These are phyloP conservation scores for Baorangia bicolor DNA, from an alignment of 768 basidiomycete genomes.

Conservation along the genomic window DNA sequence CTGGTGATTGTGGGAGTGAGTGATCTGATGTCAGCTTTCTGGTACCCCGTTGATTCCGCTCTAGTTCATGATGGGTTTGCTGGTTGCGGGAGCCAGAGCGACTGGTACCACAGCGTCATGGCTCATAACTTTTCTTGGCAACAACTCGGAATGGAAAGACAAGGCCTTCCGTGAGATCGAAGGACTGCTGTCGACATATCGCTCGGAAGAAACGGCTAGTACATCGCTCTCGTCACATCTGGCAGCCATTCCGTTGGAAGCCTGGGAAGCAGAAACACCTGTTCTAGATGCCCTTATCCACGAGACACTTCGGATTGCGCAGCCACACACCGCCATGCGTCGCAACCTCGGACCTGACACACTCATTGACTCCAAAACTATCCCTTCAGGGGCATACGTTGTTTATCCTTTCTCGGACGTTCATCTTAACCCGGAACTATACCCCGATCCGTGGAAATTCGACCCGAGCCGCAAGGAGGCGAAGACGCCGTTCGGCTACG, in stretches of 20 bases:
- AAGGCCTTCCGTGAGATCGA: slow-evolving; percentile 63
- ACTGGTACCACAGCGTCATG: slow-evolving; percentile 81
- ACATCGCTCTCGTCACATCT: slow-evolving; percentile 45
- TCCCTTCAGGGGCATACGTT: slow-evolving; percentile 73
- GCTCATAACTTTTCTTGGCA: slow-evolving; percentile 71
- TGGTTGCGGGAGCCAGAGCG: slow-evolving; percentile 79
- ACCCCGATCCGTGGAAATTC: slow-evolving; percentile 76
- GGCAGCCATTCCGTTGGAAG: slow-evolving; percentile 59
- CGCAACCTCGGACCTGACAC: slow-evolving; percentile 73
- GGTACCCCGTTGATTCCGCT: slow-evolving; percentile 23
- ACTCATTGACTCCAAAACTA: slow-evolving; percentile 63
- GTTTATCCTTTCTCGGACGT: slow-evolving; percentile 81
- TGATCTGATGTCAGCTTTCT: slow-evolving; percentile 15
- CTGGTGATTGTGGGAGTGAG: slow-evolving; percentile 68
- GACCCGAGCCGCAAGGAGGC: slow-evolving; percentile 56
- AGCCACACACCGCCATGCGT: slow-evolving; percentile 80
- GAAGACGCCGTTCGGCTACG: slow-evolving; percentile 56
- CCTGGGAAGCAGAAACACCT: slow-evolving; percentile 70
- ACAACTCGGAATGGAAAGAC: slow-evolving; percentile 61
- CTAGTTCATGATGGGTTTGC: slow-evolving; percentile 79
- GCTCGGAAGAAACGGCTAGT: slow-evolving; percentile 23
- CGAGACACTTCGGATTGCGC: slow-evolving; percentile 75
- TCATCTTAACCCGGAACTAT: slow-evolving; percentile 69
- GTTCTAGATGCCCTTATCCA: slow-evolving; percentile 70
- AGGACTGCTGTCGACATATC: slow-evolving; percentile 47